Evolutionary conservation across 805 yeast genomes (phyloP), one percentile per base, ranked within the genome.

Genomic region (Yueomyces sp.): DNA sequence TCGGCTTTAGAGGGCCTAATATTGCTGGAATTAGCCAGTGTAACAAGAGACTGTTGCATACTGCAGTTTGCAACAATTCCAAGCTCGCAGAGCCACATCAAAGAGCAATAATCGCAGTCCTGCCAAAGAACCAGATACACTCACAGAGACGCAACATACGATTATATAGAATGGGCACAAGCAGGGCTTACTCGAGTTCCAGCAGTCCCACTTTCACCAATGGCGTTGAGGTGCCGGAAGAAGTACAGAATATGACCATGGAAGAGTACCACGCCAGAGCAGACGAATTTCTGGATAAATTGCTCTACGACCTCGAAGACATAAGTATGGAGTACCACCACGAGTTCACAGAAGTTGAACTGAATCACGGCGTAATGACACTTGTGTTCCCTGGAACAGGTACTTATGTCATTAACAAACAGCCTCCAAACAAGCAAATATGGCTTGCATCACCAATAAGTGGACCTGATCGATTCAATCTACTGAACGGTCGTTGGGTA

Each of bases 381-480:
- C 60, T 92, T 45, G 75, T 70, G 5, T 53, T 84, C 19, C 85
- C 90, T 3, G 74, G 78, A 1, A 67, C 69, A 19, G 97, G 96
- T 2, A 74, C 88, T 0, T 92, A 92, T 58, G 95, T 92, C 30
- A 80, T 92, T 57, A 92, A 92, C 67, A 90, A 87, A 57, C 97
- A 92, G 64, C 98, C 98, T 1, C 96, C 98, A 3, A 92, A 87
- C 64, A 82, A 85, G 63, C 99, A 92, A 61, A 81, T 92, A 31
- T 92, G 99, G 99, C 70, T 90, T 43, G 77, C 94, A 46, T 83
- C 95, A 39, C 99, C 99, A 0, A 57, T 86, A 3, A 82, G 94
- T 5, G 98, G 98, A 0, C 98, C 98, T 4, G 86, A 87, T 56
- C 65, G 83, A 50, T 83, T 77, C 55, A 97, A 92, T 59, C 75